phyloP scores from a whole-genome alignment of 306 rosid genomes.

The Dryas alaskensis region DNA sequence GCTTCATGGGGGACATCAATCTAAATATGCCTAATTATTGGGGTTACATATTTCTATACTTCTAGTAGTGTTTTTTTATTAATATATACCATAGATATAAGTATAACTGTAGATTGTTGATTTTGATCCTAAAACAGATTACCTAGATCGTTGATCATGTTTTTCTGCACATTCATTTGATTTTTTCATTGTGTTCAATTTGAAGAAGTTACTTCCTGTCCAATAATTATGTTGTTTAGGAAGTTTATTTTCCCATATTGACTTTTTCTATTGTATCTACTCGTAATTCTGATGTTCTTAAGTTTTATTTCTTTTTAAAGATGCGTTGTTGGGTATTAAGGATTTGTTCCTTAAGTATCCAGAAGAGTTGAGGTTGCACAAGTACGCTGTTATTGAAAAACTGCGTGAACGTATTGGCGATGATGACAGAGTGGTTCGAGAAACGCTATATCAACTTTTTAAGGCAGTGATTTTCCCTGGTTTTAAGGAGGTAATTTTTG shows the following conservation, averaged over 20 bases:
- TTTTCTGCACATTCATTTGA: slow-evolving; percentile 1
- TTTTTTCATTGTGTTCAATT: neutral
- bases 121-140: slow-evolving; percentile 5
- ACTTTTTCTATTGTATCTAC: slow-evolving; percentile 15
- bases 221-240: neutral
- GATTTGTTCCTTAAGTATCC: slow-evolving; percentile 67
- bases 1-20: too few species aligned
- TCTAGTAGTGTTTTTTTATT: too few species aligned
- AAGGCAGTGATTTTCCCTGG: slow-evolving; percentile 65
- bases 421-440: slow-evolving; percentile 68
- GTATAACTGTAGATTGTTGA: neutral
- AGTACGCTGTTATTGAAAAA: slow-evolving; percentile 63
- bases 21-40: too few species aligned
- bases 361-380: slow-evolving; percentile 63
- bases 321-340: slow-evolving; percentile 81
- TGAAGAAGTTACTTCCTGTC: neutral
- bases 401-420: slow-evolving; percentile 81
- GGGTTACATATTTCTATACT: too few species aligned
- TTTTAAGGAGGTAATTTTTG: slow-evolving; percentile 63
- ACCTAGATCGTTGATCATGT: neutral
- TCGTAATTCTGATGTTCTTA: slow-evolving; percentile 19
- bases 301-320: slow-evolving; percentile 26
- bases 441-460: slow-evolving; percentile 61
- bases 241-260: slow-evolving; percentile 10
- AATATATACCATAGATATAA: neutral